These are phyloP conservation scores for Ceratocystis ficicola DNA, from an alignment of 2,329 filamentous ascomycete genomes.

Conservation along the genomic window DNA sequence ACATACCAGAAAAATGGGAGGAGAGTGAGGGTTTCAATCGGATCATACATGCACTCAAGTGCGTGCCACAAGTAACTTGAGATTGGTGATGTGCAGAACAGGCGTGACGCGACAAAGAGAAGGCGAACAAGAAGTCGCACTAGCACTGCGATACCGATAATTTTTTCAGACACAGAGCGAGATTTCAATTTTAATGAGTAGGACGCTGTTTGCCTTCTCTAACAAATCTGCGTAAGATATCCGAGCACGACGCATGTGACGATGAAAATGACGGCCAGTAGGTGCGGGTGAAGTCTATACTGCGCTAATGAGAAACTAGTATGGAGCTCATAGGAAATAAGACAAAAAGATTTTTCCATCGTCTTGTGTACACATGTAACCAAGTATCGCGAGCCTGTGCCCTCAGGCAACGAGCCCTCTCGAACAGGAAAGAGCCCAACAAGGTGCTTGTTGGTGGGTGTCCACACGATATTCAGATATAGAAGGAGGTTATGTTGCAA, in stretches of 20 bases:
- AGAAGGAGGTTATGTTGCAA: neutral
- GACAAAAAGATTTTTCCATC: neutral
- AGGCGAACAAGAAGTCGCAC: neutral
- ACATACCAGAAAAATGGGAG: neutral
- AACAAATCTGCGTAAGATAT: neutral
- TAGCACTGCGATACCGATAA: neutral
- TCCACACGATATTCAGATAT: neutral
- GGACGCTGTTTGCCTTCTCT: neutral
- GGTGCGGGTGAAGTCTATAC: neutral
- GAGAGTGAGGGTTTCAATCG: neutral
- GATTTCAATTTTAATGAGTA: neutral
- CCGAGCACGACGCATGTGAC: neutral
- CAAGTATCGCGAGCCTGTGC: neutral
- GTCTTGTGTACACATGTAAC: neutral
- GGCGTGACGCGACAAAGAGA: neutral
- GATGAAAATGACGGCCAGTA: neutral
- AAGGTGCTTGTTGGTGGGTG: neutral
- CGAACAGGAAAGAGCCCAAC: neutral
- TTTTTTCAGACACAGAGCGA: neutral
- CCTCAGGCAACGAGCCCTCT: neutral
- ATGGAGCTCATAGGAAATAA: neutral
- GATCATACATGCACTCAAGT: neutral
- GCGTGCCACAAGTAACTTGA: neutral
- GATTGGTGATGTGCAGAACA: neutral
- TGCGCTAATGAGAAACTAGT: neutral